Conservation (phyloP, 2,329 filamentous ascomycete species). For the Blastomyces silverae region DNA sequence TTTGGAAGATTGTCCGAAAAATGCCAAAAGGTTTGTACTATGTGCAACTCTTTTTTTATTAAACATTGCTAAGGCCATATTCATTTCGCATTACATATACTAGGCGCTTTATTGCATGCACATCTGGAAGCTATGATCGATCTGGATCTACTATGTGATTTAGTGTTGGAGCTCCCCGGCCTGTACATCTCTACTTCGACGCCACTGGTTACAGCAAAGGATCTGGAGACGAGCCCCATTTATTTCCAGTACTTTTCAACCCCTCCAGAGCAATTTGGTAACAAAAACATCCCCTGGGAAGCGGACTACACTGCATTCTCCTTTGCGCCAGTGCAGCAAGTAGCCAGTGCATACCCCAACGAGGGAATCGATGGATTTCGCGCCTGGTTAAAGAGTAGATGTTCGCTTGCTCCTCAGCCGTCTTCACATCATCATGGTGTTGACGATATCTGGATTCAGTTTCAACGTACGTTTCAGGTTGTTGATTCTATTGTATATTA, state of each 20-base stretch:
- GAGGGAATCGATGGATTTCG: constrained; percentile 66
- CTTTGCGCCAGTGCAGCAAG: constrained; percentile 53
- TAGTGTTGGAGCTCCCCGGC: constrained; percentile 62
- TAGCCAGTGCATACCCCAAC: constrained; percentile 67
- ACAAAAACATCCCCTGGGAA: constrained; percentile 53
- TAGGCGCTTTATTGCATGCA: constrained; percentile 64
- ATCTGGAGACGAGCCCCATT: constrained; percentile 52
- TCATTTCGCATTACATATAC: not conserved
- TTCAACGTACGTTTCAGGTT: constrained; percentile 65
- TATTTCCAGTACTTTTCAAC: constrained; percentile 55
- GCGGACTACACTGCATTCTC: constrained; percentile 54
- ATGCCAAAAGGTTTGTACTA: constrained; percentile 66
- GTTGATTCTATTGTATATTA: constrained; percentile 73
- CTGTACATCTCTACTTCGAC: constrained; percentile 62
- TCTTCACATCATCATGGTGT: constrained; percentile 75
- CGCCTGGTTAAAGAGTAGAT: constrained; percentile 67
- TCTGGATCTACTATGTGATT: constrained; percentile 68
- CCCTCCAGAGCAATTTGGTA: constrained; percentile 36
- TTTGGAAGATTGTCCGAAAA: constrained; percentile 75
- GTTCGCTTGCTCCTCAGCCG: constrained; percentile 64
- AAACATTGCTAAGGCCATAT: not conserved
- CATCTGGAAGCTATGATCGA: constrained; percentile 91
- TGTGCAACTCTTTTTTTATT: too few species aligned
- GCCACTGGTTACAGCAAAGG: constrained; percentile 50
- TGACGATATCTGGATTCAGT: constrained; percentile 78